These are phyloP conservation scores for Amanita molliuscula DNA, from an alignment of 768 basidiomycete genomes.

Conservation along the genomic window DNA sequence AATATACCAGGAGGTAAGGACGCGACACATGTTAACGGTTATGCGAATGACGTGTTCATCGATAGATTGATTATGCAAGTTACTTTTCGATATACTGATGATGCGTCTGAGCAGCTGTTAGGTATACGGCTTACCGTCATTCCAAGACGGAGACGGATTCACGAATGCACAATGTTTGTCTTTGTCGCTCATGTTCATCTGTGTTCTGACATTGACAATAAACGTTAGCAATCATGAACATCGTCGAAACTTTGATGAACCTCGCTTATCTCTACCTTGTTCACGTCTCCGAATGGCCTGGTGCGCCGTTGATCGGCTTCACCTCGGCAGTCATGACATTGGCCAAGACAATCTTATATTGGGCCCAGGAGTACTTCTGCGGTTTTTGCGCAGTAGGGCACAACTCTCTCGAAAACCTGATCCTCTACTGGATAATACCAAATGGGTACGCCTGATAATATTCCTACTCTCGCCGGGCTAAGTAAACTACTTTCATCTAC, in stretches of 20 bases:
- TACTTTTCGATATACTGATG: background rate
- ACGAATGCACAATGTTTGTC: constrained; percentile 73
- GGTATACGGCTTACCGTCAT: constrained; percentile 65
- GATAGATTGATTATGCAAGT: constrained; percentile 11
- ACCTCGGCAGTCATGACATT: constrained; percentile 67
- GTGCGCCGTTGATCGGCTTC: constrained; percentile 70
- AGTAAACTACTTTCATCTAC: background rate
- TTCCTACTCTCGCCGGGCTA: background rate
- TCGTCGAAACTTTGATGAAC: constrained; percentile 72
- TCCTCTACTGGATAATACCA: constrained; percentile 63
- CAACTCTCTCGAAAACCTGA: constrained; percentile 40
- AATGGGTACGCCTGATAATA: constrained; percentile 51
- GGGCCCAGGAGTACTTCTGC: constrained; percentile 72
- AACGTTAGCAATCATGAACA: constrained; percentile 59
- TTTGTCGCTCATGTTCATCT: background rate
- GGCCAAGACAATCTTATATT: constrained; percentile 80
- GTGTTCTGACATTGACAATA: background rate
- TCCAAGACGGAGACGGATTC: constrained; percentile 65
- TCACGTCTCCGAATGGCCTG: constrained; percentile 48
- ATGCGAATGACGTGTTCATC: background rate
- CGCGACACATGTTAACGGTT: constrained; percentile 19
- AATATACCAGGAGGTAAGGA: constrained; percentile 56
- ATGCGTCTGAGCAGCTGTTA: constrained; percentile 13
- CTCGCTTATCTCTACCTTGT: constrained; percentile 67
- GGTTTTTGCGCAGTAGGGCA: constrained; percentile 67